A percentile compares a stretch with the other conserved stretches of the same genome.
These are phyloP conservation scores for Boletus subparvulus DNA, from an alignment of 768 basidiomycete species.

Conservation along the genomic window DNA sequence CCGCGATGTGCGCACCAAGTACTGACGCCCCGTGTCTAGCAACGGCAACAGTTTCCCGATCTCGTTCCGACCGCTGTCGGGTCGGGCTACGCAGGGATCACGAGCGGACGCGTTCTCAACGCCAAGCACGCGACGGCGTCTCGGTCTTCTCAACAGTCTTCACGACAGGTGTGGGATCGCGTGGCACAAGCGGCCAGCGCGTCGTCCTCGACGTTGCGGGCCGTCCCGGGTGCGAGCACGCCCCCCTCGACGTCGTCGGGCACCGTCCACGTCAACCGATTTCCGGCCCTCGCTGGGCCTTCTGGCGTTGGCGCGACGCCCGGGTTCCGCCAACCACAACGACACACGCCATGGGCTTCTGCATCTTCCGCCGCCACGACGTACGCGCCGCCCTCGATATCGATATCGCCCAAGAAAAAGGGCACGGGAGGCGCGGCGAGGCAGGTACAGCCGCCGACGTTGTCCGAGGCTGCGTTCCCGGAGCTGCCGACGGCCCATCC, in stretches of 20 bases:
- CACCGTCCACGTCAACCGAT: conserved; percentile 20
- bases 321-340: conserved; percentile 43
- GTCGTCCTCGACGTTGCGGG: conserved; percentile 39
- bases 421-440: background rate
- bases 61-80: conserved; percentile 58
- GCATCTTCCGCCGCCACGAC: background rate
- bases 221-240: conserved; percentile 11
- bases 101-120: conserved; percentile 80
- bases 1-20: background rate
- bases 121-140: conserved; percentile 73
- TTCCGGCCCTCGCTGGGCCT: conserved; percentile 30
- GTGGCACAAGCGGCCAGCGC: conserved; percentile 77
- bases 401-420: conserved; percentile 14
- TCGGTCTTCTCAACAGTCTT: conserved; percentile 53
- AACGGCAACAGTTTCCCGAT: conserved; percentile 84
- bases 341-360: conserved; percentile 64
- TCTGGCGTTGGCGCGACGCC: background rate
- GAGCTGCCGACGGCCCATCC: conserved; percentile 54
- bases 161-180: conserved; percentile 78
- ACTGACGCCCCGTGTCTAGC: conserved; percentile 42
- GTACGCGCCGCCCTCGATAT: background rate
- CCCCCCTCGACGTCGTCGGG: conserved; percentile 31
- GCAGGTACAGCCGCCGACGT: conserved; percentile 38
- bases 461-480: conserved; percentile 65
- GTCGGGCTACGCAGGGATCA: conserved; percentile 73